Conservation (phyloP, 768 basidiomycete genomes). For the Lactarius quietus region DNA sequence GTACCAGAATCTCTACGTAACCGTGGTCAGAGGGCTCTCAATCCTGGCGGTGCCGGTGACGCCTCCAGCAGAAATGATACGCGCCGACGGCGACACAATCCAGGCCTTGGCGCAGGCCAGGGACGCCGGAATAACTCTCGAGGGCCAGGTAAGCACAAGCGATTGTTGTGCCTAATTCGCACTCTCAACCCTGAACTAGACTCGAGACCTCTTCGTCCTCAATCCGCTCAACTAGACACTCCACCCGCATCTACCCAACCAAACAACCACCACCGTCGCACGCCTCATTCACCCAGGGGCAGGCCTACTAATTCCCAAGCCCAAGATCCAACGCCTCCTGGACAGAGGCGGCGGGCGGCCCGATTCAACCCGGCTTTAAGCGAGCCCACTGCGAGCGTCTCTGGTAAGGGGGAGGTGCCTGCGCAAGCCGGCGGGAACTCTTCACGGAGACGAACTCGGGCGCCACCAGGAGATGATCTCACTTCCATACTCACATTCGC, state of each 20-base stretch:
- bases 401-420: not conserved
- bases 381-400: not conserved
- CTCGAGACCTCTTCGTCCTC: not conserved
- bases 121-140: slow-evolving; percentile 6
- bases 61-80: not conserved
- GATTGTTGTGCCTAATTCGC: not conserved
- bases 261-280: not conserved
- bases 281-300: not conserved
- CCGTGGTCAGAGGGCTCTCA: not conserved
- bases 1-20: slow-evolving; percentile 9
- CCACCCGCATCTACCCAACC: not conserved
- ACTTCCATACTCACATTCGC: slow-evolving; percentile 67
- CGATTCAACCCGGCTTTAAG: slow-evolving; percentile 18
- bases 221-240: not conserved
- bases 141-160: not conserved
- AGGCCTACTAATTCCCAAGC: not conserved
- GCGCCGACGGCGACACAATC: not conserved
- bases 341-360: slow-evolving; percentile 8
- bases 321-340: not conserved
- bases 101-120: slow-evolving; percentile 3
- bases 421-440: not conserved
- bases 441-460: slow-evolving; percentile 10
- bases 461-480: slow-evolving; percentile 52
- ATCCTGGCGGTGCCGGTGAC: not conserved
- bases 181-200: not conserved